These are phyloP conservation scores for Diddensiella transvaalensis DNA, from an alignment of 805 yeast genomes.

Conservation along the genomic window DNA sequence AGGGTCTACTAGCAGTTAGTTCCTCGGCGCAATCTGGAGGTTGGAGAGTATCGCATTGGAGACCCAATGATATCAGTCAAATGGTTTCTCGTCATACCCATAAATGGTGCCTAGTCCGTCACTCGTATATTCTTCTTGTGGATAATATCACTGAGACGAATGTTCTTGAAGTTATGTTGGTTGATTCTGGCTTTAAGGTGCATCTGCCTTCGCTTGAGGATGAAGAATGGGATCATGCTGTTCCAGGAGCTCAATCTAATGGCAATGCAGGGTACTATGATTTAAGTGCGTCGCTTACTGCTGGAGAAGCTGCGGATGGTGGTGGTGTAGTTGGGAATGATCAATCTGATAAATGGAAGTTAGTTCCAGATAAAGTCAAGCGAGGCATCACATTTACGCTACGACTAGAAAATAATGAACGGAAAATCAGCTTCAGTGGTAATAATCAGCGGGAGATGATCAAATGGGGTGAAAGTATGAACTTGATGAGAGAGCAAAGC, in stretches of 20 bases:
- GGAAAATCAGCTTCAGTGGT: conserved; percentile 49
- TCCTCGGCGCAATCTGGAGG: conserved; percentile 87
- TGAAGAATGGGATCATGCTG: conserved; percentile 22
- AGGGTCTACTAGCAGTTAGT: conserved; percentile 76
- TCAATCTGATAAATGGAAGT: conserved; percentile 1
- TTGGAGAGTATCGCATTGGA: conserved; percentile 91
- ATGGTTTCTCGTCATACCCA: conserved; percentile 89
- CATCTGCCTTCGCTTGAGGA: conserved; percentile 34
- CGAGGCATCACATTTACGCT: conserved; percentile 22
- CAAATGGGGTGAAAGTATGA: conserved; percentile 75
- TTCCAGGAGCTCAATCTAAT: conserved; percentile 8
- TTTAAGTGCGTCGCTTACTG: conserved; percentile 34
- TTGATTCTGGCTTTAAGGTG: conserved; percentile 72
- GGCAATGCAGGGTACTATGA: conserved; percentile 21
- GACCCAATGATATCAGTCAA: conserved; percentile 69
- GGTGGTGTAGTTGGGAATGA: conserved; percentile 16
- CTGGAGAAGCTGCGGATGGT: conserved; percentile 22
- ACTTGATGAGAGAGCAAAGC: conserved; percentile 61
- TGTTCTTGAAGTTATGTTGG: conserved; percentile 85
- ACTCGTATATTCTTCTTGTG: conserved; percentile 80
- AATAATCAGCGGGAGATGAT: conserved; percentile 77
- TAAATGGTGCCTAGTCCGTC: conserved; percentile 88
- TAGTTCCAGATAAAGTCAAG: conserved; percentile 8
- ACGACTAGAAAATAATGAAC: conserved; percentile 35
- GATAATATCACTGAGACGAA: conserved; percentile 82